Conservation (phyloP, 352 stramenopile species). For the Phytopythium litorale region DNA sequence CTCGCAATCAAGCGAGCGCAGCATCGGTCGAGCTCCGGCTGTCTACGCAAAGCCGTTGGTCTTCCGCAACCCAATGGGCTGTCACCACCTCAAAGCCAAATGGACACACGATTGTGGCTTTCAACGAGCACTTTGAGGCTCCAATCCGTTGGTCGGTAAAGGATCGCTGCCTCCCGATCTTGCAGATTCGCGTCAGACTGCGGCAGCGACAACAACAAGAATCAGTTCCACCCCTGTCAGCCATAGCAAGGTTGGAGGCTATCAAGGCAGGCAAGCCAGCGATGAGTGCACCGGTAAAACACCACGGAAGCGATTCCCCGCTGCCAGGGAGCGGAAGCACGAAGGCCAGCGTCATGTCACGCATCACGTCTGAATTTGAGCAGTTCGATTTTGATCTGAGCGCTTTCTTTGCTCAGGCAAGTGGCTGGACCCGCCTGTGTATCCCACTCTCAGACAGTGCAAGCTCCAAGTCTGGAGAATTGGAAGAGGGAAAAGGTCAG, state of each 20-base stretch:
- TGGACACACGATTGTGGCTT: neutral
- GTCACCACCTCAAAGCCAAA: neutral
- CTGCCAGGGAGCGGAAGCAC: neutral
- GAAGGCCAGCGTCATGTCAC: neutral
- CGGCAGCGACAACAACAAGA: neutral
- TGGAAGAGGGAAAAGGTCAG: neutral
- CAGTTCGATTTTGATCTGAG: neutral
- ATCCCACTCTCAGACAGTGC: neutral
- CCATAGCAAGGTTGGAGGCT: neutral
- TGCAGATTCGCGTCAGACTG: slow-evolving; percentile 1
- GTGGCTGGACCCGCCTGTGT: neutral
- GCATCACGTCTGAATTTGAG: neutral
- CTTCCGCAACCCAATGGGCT: neutral
- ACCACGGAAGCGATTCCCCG: neutral
- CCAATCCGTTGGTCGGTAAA: neutral
- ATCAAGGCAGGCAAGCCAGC: neutral
- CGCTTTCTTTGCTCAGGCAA: neutral
- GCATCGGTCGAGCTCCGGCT: neutral
- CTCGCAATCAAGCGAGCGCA: neutral
- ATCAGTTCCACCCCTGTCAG: no score
- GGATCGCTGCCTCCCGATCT: neutral
- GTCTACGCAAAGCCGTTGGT: neutral
- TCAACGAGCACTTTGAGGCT: neutral
- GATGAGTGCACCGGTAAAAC: neutral
- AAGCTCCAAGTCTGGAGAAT: neutral